phyloP scores from a whole-genome alignment of 2,329 filamentous ascomycete species.

The Colletotrichum musicola region DNA sequence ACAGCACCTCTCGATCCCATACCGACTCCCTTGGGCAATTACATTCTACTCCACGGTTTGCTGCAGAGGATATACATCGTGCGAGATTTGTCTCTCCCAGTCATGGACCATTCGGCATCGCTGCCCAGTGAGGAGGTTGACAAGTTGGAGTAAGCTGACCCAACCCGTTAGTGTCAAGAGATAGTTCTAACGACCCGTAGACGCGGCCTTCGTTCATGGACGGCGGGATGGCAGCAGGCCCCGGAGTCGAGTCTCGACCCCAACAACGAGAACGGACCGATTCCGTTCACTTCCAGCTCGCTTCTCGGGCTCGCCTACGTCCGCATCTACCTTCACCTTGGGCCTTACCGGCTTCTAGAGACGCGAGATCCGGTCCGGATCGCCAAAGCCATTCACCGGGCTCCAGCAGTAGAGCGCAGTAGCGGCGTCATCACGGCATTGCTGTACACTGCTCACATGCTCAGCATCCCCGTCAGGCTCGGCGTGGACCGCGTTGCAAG shows the following conservation, averaged over 20 bases:
- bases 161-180: background rate
- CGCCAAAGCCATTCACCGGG: conserved; percentile 51
- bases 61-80: conserved; percentile 55
- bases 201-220: conserved; percentile 52
- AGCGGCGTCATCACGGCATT: conserved; percentile 62
- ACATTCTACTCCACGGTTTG: conserved; percentile 52
- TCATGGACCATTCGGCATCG: conserved; percentile 48
- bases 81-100: conserved; percentile 51
- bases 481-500: conserved; percentile 67
- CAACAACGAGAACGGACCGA: conserved; percentile 55
- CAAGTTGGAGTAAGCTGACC: conserved; percentile 49
- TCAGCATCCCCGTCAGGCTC: conserved; percentile 67
- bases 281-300: conserved; percentile 59
- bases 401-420: conserved; percentile 59
- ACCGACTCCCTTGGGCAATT: conserved; percentile 53
- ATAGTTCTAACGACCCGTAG: conserved; percentile 36
- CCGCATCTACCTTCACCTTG: conserved; percentile 59
- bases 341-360: conserved; percentile 57
- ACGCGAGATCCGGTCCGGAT: conserved; percentile 57
- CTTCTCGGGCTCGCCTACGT: conserved; percentile 60
- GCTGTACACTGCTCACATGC: conserved; percentile 65
- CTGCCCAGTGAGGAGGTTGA: conserved; percentile 51
- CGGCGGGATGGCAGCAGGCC: conserved; percentile 53
- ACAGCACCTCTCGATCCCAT: conserved; percentile 49
- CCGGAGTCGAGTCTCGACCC: conserved; percentile 55